A percentile compares a stretch with the other conserved stretches of the same genome.
These are phyloP conservation scores for Alternaria hordeiaustralica DNA, from an alignment of 2,329 filamentous ascomycete genomes.

Conservation along the genomic window DNA sequence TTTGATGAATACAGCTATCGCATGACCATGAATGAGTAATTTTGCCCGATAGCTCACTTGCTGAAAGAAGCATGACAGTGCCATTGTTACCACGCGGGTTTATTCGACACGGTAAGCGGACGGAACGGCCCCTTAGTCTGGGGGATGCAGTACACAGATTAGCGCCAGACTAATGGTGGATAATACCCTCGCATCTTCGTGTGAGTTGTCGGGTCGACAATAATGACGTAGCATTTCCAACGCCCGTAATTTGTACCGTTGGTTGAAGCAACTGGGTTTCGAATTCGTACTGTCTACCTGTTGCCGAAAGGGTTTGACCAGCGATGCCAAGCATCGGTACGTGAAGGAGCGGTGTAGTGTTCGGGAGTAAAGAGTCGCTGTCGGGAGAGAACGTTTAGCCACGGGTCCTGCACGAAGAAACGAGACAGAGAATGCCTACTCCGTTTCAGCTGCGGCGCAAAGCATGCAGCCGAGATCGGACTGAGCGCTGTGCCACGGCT, in stretches of 20 bases:
- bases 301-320: neutral
- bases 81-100: neutral
- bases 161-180: neutral
- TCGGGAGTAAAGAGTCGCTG: neutral
- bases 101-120: neutral
- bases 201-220: neutral
- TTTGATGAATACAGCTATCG: neutral
- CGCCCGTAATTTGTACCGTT: neutral
- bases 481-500: neutral
- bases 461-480: neutral
- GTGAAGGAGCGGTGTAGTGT: neutral
- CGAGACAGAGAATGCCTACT: neutral
- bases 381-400: neutral
- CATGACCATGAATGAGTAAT: neutral
- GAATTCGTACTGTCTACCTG: neutral
- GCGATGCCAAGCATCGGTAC: neutral
- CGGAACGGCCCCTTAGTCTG: constrained; percentile 15
- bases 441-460: neutral
- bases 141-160: neutral
- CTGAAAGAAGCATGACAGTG: neutral
- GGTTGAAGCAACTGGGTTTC: neutral
- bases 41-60: neutral
- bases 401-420: neutral
- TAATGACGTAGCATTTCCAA: neutral
- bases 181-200: neutral